Base-by-base conservation (phyloP, 768 basidiomycete genomes). In the Collybiopsis luxurians region DNA sequence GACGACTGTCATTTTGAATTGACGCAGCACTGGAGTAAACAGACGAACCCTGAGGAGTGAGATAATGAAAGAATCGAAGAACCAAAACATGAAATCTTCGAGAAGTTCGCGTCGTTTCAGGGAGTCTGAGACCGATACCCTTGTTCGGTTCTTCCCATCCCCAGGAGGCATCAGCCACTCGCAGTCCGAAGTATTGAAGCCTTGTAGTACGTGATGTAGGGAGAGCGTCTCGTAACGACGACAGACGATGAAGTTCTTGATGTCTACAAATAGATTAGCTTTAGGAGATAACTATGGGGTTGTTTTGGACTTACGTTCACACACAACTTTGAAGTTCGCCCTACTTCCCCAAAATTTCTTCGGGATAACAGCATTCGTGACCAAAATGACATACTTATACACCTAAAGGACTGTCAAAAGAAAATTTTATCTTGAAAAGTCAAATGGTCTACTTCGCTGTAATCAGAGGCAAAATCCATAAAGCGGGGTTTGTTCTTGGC, bases 41-140 rank as follows among this genome's bases (percentile, higher is more conserved):
- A 53, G 19, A 66, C 79, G 44, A 59, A 92, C 96, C 76, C 83
- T 88, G 31, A 98, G 69, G 4, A 98, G 73, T 0, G 89, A 83
- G 3, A 90, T 69, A 6, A 98, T 69, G 67, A 95, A 94, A 0
- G 84, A 87, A 64, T 95, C 90, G 57, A 97, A 92, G 61, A 93
- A 87, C 97, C 97, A 99, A 66, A 85, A 90, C n/a, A 98, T 56
- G 64, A 96, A 92, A 50, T 98, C 92, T 66, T 92, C 85, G 0
- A 95, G 64, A 13, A 98, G 70, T 65, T 93, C 86, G n/a, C 83
- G 77, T 17, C 92, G 80, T 68, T 93, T 97, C 30, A 83, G 62
- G 2, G 83, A 72, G 63, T 98, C 95, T 0, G 83, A 81, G 2
- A 83, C 80, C 6, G 83, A 73, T 0, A 85, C 79, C 48, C 86